Percentiles rank a stretch among this genome's conserved stretches.
Evolutionary conservation across 495 filamentous ascomycete species (phyloP).

Genomic region (Penicillium canescens): DNA sequence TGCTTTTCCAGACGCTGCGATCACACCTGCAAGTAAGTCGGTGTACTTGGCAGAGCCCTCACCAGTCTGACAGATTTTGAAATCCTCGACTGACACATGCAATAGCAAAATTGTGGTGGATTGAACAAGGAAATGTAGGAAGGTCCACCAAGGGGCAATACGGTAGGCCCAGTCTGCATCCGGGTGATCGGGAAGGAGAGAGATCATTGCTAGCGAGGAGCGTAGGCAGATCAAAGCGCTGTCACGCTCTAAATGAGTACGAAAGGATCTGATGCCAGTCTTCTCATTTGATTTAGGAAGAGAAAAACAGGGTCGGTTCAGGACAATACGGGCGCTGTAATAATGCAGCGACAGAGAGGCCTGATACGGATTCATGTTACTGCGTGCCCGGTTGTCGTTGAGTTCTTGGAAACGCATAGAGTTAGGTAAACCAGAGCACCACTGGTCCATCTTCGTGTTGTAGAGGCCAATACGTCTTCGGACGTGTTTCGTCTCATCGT

Average conservation of each 20-base stretch:
- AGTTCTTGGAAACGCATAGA: too few species aligned
- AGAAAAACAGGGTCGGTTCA: constrained; percentile 49
- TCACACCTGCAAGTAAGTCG: too few species aligned
- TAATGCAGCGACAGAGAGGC: constrained; percentile 40
- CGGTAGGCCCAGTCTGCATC: constrained; percentile 23
- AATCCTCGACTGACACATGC: too few species aligned
- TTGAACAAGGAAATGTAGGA: constrained; percentile 50
- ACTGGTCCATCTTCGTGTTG: background rate
- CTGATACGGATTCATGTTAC: background rate
- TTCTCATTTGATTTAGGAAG: background rate
- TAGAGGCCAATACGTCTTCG: background rate
- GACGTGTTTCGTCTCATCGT: background rate
- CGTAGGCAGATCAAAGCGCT: background rate
- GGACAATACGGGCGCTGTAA: constrained; percentile 45
- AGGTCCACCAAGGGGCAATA: constrained; percentile 51
- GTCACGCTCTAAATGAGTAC: background rate
- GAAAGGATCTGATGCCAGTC: background rate
- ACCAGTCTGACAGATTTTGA: too few species aligned
- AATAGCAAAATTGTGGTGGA: too few species aligned
- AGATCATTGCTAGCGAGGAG: background rate
- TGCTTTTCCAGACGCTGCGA: too few species aligned
- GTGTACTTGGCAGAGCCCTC: too few species aligned
- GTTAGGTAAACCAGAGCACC: background rate
- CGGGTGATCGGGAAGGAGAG: background rate
- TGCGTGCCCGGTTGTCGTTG: too few species aligned